Base-by-base conservation (phyloP, 306 rosid species). In the Vigna reflexopilosa region DNA sequence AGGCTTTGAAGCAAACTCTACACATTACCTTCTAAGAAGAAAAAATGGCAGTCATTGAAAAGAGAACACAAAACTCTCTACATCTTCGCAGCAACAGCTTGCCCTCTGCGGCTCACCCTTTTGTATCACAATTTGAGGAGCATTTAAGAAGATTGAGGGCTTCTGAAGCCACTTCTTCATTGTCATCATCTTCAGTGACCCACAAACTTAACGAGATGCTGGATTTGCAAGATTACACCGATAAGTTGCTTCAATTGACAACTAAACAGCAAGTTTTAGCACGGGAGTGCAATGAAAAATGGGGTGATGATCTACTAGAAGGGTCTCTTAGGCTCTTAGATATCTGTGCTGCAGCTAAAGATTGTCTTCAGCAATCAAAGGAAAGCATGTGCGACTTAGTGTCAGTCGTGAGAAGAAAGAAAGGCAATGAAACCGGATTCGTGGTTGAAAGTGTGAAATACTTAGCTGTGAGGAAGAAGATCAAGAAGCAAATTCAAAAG, bases 81-180 rank as follows among this genome's bases (percentile, higher is more conserved):
- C 90, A 87, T 67, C 58, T 52, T 67, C 76, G 85, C 72, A 52
- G 72, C 16, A 82, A 81, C 78, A 84, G 82, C 58, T 75, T 75
- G 28, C 82, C 87, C 14, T 36, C 85, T 1, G 15, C 79, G 67
- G 9, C 86, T 52, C 86, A 81, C 38, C 83, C 84, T 2, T 5
- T 78, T 24, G 56, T 79, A 19, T 78, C 86, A 71, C 80, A 81
- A 47, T 59, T 78, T 16, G 82, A 75, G 67, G 73, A 78, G 69
- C 66, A 87, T 26, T 67, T 84, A 42, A 44, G 62, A 20, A 75
- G 65, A 61, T 30, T 87, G 77, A 81, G 57, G 13, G 13, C n/a
- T 75, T 87, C 76, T 16, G 81, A 87, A 67, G 24, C 78, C 17
- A 38, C 72, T 28, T 30, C 87, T 16, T 77, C 75, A 44, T 38